phyloP scores from a whole-genome alignment of 1,284 basidiomycete genomes.

The Leccinum pseudoinsigne region DNA sequence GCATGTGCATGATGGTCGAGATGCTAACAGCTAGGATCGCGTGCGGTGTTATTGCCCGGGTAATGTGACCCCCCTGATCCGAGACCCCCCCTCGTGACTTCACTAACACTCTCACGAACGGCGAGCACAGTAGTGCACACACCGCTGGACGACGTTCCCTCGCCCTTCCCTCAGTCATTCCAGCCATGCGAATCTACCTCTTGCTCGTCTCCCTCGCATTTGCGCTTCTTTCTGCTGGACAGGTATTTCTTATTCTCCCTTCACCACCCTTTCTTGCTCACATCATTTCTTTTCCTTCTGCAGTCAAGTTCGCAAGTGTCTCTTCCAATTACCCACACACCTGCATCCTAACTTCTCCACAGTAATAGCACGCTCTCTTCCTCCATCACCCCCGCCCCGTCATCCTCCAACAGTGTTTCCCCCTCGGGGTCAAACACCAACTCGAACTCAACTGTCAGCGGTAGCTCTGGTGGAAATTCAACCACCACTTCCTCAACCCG shows the following conservation, averaged over 20 bases:
- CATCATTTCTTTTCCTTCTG: neutral
- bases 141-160: neutral
- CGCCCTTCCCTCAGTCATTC: neutral
- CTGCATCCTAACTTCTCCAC: conserved; percentile 36
- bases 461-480: conserved; percentile 25
- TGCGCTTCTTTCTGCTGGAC: conserved; percentile 26
- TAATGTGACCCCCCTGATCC: conserved; percentile 13
- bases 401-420: conserved; percentile 27
- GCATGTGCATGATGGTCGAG: conserved; percentile 11
- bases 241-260: conserved; percentile 22
- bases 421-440: conserved; percentile 25
- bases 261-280: conserved; percentile 2
- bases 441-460: conserved; percentile 22
- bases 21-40: too few relatives aligned
- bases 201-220: conserved; percentile 25
- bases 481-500: conserved; percentile 33
- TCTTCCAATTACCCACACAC: conserved; percentile 29
- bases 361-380: conserved; percentile 41
- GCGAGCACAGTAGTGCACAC: neutral
- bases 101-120: conserved; percentile 10
- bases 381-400: conserved; percentile 44
- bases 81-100: conserved; percentile 13
- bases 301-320: conserved; percentile 31
- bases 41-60: too few relatives aligned
- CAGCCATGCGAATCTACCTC: conserved; percentile 24